Conservation (phyloP, 2,329 filamentous ascomycete genomes). For the Neonectria coccinea region DNA sequence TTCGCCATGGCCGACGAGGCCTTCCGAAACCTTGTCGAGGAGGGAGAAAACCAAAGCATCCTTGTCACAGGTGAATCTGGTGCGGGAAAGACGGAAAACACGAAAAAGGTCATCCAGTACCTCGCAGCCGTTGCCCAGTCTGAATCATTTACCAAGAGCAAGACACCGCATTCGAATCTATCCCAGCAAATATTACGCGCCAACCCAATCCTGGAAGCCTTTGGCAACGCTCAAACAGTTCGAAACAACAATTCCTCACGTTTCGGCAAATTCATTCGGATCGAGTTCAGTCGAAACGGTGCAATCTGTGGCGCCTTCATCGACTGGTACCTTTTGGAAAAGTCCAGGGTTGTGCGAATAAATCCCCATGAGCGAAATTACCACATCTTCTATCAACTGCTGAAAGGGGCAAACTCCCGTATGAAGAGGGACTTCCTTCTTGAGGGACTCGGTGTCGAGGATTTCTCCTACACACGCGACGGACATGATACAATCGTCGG, state of each 20-base stretch:
- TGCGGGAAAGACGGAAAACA: constrained; percentile 98
- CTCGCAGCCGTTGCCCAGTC: constrained; percentile 92
- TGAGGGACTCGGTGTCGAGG: constrained; percentile 78
- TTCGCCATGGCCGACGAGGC: constrained; percentile 98
- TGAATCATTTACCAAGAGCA: constrained; percentile 75
- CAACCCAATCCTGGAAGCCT: constrained; percentile 97
- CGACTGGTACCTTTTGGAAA: constrained; percentile 98
- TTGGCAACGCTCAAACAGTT: constrained; percentile 97
- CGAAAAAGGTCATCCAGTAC: constrained; percentile 99
- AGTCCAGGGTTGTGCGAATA: constrained; percentile 93
- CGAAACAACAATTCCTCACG: constrained; percentile 98
- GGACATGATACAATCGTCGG: constrained; percentile 93
- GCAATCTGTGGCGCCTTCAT: constrained; percentile 97
- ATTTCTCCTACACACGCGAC: constrained; percentile 91
- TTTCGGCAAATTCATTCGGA: constrained; percentile 98
- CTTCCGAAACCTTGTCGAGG: constrained; percentile 94
- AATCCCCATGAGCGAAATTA: constrained; percentile 94
- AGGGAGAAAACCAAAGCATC: constrained; percentile 96
- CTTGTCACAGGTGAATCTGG: constrained; percentile 98
- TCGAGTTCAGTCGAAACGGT: constrained; percentile 89
- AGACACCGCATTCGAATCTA: constrained; percentile 79
- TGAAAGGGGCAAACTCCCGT: constrained; percentile 81
- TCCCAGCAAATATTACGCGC: constrained; percentile 96
- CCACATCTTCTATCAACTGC: constrained; percentile 95
- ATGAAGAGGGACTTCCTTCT: constrained; percentile 84